Conservation (phyloP, 1,284 basidiomycete species). For the Golubevia pallescens region DNA sequence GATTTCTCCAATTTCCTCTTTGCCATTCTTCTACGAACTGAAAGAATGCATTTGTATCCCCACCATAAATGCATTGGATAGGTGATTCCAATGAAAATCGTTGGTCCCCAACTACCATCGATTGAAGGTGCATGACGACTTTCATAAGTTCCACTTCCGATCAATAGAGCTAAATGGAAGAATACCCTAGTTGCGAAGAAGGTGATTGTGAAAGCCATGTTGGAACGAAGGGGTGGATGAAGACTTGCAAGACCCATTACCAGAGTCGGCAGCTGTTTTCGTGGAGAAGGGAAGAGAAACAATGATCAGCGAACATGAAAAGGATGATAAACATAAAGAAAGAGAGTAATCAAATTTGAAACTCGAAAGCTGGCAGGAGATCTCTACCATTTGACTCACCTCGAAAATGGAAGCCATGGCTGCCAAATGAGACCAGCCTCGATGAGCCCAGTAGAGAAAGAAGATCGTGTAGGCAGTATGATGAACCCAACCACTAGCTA, state of each 20-base stretch:
- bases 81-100: constrained; percentile 32
- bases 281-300: background rate
- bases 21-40: constrained; percentile 46
- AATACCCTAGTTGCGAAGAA: constrained; percentile 57
- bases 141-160: constrained; percentile 26
- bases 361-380: background rate
- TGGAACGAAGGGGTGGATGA: constrained; percentile 49
- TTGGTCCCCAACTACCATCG: constrained; percentile 37
- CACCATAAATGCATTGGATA: constrained; percentile 62
- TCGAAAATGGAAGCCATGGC: constrained; percentile 52
- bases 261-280: constrained; percentile 43
- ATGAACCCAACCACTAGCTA: constrained; percentile 58
- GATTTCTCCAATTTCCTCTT: constrained; percentile 36
- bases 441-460: constrained; percentile 42
- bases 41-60: constrained; percentile 59
- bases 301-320: background rate
- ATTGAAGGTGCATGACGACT: constrained; percentile 37
- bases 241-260: constrained; percentile 58
- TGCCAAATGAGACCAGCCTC: constrained; percentile 47
- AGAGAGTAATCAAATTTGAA: background rate
- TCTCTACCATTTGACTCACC: constrained; percentile 7
- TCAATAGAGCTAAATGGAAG: constrained; percentile 47
- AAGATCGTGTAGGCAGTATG: constrained; percentile 53
- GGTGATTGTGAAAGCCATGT: constrained; percentile 54
- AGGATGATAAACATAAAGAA: background rate